These are phyloP conservation scores for Kuraishia molischiana DNA, from an alignment of 805 yeast species.

Conservation along the genomic window DNA sequence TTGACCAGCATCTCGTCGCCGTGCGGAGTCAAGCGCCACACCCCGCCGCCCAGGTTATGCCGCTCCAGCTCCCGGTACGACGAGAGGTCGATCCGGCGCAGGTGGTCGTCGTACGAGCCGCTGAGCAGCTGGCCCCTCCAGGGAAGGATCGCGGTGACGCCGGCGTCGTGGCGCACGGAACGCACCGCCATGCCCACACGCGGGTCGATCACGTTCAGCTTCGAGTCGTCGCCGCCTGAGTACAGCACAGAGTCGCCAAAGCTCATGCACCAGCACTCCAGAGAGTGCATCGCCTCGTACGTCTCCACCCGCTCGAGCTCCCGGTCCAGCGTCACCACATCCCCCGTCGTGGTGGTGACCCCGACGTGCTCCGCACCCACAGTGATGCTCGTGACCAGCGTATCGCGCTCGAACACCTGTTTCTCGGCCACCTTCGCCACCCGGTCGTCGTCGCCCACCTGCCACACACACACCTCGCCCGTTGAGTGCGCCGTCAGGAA, in stretches of 20 bases:
- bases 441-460: slow-evolving; percentile 12
- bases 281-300: slow-evolving; percentile 33
- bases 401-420: slow-evolving; percentile 36
- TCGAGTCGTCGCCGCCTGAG: slow-evolving; percentile 88
- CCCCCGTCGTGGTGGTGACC: slow-evolving; percentile 65
- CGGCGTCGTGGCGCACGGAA: slow-evolving; percentile 72
- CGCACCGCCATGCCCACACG: slow-evolving; percentile 22
- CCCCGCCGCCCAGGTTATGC: slow-evolving; percentile 79
- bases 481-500: slow-evolving; percentile 71
- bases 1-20: slow-evolving; percentile 54
- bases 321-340: slow-evolving; percentile 32
- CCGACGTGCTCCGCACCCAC: slow-evolving; percentile 24
- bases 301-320: slow-evolving; percentile 27
- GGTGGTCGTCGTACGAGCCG: slow-evolving; percentile 84
- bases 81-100: slow-evolving; percentile 57
- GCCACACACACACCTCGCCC: slow-evolving; percentile 68
- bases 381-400: slow-evolving; percentile 55
- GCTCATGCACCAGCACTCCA: slow-evolving; percentile 86
- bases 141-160: slow-evolving; percentile 62
- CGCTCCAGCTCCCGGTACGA: slow-evolving; percentile 22
- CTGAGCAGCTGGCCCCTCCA: slow-evolving; percentile 47
- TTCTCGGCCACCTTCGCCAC: slow-evolving; percentile 13
- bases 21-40: slow-evolving; percentile 76
- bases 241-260: slow-evolving; percentile 59
- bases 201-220: slow-evolving; percentile 42